phyloP scores from a whole-genome alignment of 495 filamentous ascomycete species.

The Podospora sp. region DNA sequence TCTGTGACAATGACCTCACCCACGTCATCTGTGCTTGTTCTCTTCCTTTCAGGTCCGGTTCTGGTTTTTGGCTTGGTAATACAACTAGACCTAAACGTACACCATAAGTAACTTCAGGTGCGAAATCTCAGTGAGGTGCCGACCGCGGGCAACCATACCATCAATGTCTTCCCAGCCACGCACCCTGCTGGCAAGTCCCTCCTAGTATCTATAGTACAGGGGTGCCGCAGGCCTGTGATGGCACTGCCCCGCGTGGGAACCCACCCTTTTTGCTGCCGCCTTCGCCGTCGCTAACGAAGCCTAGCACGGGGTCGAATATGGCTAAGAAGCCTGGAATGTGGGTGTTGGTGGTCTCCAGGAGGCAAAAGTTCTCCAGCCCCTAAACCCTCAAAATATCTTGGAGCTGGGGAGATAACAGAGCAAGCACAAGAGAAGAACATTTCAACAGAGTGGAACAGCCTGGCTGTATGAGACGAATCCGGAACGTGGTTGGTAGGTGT shows the following conservation, averaged over 20 bases:
- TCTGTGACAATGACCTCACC: slow-evolving; percentile 10
- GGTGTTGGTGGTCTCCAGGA: slow-evolving; percentile 9
- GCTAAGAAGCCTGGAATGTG: slow-evolving; percentile 9
- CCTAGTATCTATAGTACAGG: too few relatives aligned
- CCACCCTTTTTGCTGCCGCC: slow-evolving; percentile 5
- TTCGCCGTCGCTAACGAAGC: slow-evolving; percentile 7
- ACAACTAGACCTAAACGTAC: too few relatives aligned
- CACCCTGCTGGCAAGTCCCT: too few relatives aligned
- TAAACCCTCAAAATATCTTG: slow-evolving; percentile 10
- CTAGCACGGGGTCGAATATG: slow-evolving; percentile 9
- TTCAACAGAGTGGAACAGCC: slow-evolving; percentile 9
- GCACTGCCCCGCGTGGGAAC: too few relatives aligned
- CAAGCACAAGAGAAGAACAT: slow-evolving; percentile 9
- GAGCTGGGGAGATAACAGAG: slow-evolving; percentile 9
- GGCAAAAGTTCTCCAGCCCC: slow-evolving; percentile 9
- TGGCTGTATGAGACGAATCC: slow-evolving; percentile 9
- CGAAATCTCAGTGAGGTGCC: too few relatives aligned
- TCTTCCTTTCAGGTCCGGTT: too few relatives aligned
- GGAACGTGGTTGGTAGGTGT: slow-evolving; percentile 5
- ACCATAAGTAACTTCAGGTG: too few relatives aligned
- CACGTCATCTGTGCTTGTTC: too few relatives aligned
- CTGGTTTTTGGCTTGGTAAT: too few relatives aligned
- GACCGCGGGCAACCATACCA: too few relatives aligned
- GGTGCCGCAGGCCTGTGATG: too few relatives aligned
- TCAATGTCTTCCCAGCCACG: too few relatives aligned